Percentiles rank a stretch among this genome's conserved stretches.
Conservation (phyloP, 1,139 yeast genomes). For the Geotrichum macrosporum region DNA sequence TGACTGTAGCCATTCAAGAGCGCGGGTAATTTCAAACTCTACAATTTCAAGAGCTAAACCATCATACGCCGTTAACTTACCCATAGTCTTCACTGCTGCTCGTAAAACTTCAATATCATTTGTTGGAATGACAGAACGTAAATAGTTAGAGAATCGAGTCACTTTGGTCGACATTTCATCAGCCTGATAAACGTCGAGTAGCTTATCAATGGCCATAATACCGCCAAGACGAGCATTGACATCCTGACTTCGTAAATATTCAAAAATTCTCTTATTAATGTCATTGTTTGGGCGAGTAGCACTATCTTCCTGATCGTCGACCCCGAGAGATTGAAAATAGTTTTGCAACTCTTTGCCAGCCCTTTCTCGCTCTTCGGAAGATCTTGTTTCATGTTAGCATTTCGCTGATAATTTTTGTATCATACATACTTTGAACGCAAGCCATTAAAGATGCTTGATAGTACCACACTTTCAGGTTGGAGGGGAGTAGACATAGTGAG, state of each 20-base stretch:
- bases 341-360: slow-evolving; percentile 62
- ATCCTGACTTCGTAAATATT: slow-evolving; percentile 71
- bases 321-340: slow-evolving; percentile 63
- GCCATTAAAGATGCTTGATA: slow-evolving; percentile 27
- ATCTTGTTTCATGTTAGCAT: slow-evolving; percentile 23
- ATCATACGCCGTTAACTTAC: slow-evolving; percentile 83
- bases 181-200: slow-evolving; percentile 71
- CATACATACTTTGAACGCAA: slow-evolving; percentile 29
- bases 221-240: slow-evolving; percentile 79
- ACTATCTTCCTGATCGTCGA: slow-evolving; percentile 75
- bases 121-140: slow-evolving; percentile 75
- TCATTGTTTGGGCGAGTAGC: slow-evolving; percentile 77
- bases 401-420: neutral
- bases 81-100: slow-evolving; percentile 80
- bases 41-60: slow-evolving; percentile 90
- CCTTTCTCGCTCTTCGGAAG: slow-evolving; percentile 34
- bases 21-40: slow-evolving; percentile 83
- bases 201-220: slow-evolving; percentile 80
- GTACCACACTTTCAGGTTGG: slow-evolving; percentile 22
- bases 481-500: slow-evolving; percentile 16
- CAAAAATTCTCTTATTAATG: slow-evolving; percentile 83
- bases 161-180: slow-evolving; percentile 85
- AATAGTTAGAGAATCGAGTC: slow-evolving; percentile 82
- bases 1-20: slow-evolving; percentile 84
- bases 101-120: slow-evolving; percentile 81